Percentiles rank a stretch among this genome's conserved stretches.
Conservation (phyloP, 1,284 basidiomycete species). For the Porodaedalea pini region DNA sequence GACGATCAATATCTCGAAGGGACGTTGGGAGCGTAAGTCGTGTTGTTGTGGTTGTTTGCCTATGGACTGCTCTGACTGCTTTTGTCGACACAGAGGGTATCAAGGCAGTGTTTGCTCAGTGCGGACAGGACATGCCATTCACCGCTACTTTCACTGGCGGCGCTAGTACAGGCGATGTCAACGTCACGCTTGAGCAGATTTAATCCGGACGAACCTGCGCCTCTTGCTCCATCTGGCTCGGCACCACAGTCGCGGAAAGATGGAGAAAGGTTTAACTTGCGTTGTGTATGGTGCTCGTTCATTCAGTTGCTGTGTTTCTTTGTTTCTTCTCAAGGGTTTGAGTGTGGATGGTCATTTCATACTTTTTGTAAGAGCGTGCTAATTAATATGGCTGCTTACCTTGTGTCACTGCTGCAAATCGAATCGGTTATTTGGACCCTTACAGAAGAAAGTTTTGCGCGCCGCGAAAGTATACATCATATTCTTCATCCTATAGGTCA, state of each 20-base stretch:
- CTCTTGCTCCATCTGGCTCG: not conserved
- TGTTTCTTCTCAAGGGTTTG: not conserved
- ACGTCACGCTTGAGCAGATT: constrained; percentile 23
- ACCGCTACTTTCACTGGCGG: constrained; percentile 32
- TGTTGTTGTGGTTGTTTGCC: too few species aligned
- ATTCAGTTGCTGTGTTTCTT: not conserved
- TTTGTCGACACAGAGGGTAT: constrained; percentile 27
- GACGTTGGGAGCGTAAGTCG: constrained; percentile 32
- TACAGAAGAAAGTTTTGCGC: too few species aligned
- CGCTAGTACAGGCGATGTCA: constrained; percentile 30
- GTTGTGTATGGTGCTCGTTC: too few species aligned
- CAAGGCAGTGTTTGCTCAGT: constrained; percentile 30
- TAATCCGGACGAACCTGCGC: constrained; percentile 9
- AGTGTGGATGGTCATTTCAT: too few species aligned
- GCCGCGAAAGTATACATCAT: too few species aligned
- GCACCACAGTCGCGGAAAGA: not conserved
- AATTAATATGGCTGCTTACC: too few species aligned
- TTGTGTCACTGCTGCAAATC: too few species aligned
- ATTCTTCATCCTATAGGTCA: too few species aligned
- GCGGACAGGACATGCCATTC: constrained; percentile 32
- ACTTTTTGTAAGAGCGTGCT: too few species aligned
- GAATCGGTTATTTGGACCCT: too few species aligned
- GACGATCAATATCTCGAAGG: constrained; percentile 33
- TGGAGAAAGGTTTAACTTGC: not conserved
- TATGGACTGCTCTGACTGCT: not conserved